Base-by-base conservation (phyloP, 1,284 basidiomycete genomes). In the Ganoderma leucocontextum region DNA sequence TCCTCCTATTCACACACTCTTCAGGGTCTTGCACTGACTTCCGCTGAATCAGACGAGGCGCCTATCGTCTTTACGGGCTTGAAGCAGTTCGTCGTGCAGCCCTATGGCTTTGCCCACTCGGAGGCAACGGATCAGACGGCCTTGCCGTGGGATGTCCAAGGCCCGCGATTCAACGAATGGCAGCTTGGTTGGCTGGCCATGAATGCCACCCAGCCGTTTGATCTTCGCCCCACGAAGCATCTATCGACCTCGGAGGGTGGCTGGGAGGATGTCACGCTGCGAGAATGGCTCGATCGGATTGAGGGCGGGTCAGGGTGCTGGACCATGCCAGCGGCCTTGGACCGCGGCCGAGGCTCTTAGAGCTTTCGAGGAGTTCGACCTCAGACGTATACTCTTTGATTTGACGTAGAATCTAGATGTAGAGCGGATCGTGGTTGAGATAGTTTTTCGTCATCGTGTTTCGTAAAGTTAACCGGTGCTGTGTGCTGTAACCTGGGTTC, bases 51-150 rank as follows among this genome's bases (percentile, higher is more conserved):
- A 60, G 58, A 29, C 13, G 58, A 60, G 22, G 15, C 58, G 13
- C 38, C 58, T 12, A 39, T 60, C 38, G 58, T 60, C 38, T 60
- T 60, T 10, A n/a, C 38, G 0, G 38, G 38, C 47, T 22, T 68
- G 57, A 65, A 70, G 39, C 33, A 53, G 25, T 42, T 49, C 15
- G 49, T 60, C 13, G 55, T 49, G 10, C 38, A 67, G 19, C 68
- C 70, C 59, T 17, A 64, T 29, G 39, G 58, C 38, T 25, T 39
- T 15, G 22, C n/a, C 7, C 57, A 9, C 1, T 8, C 22, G 63
- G 10, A 58, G 52, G 33, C 58, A 53, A 33, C 47, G 29, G 6
- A 41, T 22, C 29, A 10, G 44, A 8, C 25, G 6, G 10, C 13
- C 6, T 38, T 62, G 10, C 47, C 36, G n/a, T 38, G 61, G 61